Conservation (phyloP, 768 basidiomycete genomes). For the Pleurotus tuoliensis region DNA sequence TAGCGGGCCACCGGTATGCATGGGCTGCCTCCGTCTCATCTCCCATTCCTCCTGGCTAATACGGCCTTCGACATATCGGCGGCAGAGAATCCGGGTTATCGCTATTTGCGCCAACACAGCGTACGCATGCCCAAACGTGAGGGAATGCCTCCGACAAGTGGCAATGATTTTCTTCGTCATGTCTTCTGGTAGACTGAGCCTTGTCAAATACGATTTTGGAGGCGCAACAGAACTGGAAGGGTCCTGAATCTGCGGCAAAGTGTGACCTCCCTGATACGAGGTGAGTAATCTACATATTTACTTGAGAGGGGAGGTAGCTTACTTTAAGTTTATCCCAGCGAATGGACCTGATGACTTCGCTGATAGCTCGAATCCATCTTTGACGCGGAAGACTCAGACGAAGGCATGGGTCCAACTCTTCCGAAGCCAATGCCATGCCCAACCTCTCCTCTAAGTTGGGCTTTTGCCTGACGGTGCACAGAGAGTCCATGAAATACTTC, state of each 20-base stretch:
- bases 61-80: slow-evolving; percentile 41
- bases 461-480: slow-evolving; percentile 20
- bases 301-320: slow-evolving; percentile 6
- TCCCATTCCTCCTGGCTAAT: slow-evolving; percentile 51
- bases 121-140: slow-evolving; percentile 51
- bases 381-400: slow-evolving; percentile 29
- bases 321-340: slow-evolving; percentile 34
- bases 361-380: slow-evolving; percentile 45
- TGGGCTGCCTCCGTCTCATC: slow-evolving; percentile 43
- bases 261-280: slow-evolving; percentile 49
- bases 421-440: slow-evolving; percentile 37
- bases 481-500: slow-evolving; percentile 41
- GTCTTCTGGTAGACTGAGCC: background rate
- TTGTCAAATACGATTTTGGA: background rate
- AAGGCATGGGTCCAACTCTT: slow-evolving; percentile 29
- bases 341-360: slow-evolving; percentile 28
- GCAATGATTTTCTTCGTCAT: background rate
- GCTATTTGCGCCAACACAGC: slow-evolving; percentile 51
- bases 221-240: background rate
- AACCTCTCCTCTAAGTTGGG: slow-evolving; percentile 24
- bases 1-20: slow-evolving; percentile 44
- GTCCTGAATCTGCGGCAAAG: slow-evolving; percentile 31
- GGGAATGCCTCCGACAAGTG: slow-evolving; percentile 34
- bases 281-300: background rate
- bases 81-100: slow-evolving; percentile 45